Base-by-base conservation (phyloP, 768 basidiomycete species). In the Phallus indusiatus region DNA sequence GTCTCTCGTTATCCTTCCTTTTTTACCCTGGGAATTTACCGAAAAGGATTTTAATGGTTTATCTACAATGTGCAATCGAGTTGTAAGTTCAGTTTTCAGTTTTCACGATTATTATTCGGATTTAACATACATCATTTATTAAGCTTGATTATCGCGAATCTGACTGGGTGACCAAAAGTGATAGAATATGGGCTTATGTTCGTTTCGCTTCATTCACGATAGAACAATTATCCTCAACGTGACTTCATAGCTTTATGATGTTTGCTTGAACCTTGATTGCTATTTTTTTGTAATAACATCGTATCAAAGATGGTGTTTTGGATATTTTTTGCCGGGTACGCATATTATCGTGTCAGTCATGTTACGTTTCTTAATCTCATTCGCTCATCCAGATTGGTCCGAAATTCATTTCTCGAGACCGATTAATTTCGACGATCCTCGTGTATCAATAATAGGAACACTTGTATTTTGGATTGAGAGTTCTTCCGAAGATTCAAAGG, bases 111-210 rank as follows among this genome's bases (percentile, higher is more conserved):
- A n/a, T 47, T 6, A 18, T 55, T 55, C 1, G 7, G 28, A 28
- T 28, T 28, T 7, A 28, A 28, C 28, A 9, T 5, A 4, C 5
- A 8, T 22, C 9, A 20, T 18, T 28, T 54, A 16, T 24, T 54
- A 17, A 5, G 18, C 5, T 47, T 17, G 17, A 55, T 22, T 55
- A 42, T 47, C 37, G 47, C 54, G 54, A 55, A 20, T 42, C 54
- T 34, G 24, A 21, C 18, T 54, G 33, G n/a, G 42, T 36, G 55
- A 24, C 46, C 18, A 56, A 56, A 10, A 28, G 24, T n/a, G 55
- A 56, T 49, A 56, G 17, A 33, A 24, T 56, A 21, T 49, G 55
- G 47, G 55, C 55, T 22, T 47, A 56, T 47, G 55, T 56, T 22
- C 17, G 47, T 48, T 17, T 10, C 34, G 14, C 1, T 28, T 28